These are phyloP conservation scores for Ogataea glucozyma DNA, from an alignment of 805 yeast genomes.

Conservation along the genomic window DNA sequence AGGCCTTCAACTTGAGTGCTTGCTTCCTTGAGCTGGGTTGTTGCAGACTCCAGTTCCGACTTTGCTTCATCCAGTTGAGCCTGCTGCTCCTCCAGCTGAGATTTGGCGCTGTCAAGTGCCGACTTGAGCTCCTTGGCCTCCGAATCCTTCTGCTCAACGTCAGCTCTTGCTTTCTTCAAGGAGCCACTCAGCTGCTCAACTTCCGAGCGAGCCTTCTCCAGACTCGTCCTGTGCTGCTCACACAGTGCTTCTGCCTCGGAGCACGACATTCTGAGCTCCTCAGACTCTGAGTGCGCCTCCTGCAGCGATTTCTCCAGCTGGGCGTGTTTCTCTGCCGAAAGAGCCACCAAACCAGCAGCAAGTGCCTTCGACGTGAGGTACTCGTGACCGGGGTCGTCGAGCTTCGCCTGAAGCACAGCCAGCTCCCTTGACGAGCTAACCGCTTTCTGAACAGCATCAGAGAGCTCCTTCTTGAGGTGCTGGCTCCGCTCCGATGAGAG, in stretches of 20 bases:
- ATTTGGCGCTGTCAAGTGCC: not conserved
- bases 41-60: too few species aligned
- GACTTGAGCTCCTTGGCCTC: not conserved
- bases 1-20: too few species aligned
- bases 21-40: too few species aligned
- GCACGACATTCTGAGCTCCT: not conserved
- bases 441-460: not conserved
- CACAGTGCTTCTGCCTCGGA: not conserved
- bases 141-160: too few species aligned
- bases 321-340: conserved; percentile 14
- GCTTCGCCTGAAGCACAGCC: conserved; percentile 2
- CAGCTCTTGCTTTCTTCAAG: too few species aligned
- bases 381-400: conserved; percentile 32
- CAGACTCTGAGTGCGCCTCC: conserved; percentile 5
- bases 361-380: conserved; percentile 32
- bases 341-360: conserved; percentile 12
- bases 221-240: not conserved
- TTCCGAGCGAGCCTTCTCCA: not conserved
- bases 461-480: not conserved
- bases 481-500: conserved; percentile 9
- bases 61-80: not conserved
- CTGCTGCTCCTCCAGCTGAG: not conserved
- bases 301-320: not conserved
- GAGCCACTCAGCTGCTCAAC: not conserved
- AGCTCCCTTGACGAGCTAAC: not conserved